Evolutionary conservation across 2,329 filamentous ascomycete species (phyloP).

Genomic region (Hypoxylon sp.): DNA sequence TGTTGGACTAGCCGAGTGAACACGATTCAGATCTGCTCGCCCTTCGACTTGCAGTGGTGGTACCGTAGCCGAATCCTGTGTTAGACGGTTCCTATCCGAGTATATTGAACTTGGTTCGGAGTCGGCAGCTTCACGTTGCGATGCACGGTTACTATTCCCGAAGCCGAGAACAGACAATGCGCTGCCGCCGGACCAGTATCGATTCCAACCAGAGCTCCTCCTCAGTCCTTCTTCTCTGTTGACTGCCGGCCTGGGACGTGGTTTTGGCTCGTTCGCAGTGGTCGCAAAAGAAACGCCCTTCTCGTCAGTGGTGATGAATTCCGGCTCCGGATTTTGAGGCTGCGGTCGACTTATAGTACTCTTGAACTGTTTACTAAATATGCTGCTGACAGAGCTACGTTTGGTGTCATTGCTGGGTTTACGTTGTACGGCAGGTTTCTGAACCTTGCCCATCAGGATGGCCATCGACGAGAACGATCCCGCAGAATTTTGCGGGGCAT

Average conservation of each 20-base stretch:
- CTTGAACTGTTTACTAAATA: slow-evolving; percentile 74
- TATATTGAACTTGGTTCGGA: slow-evolving; percentile 71
- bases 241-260: slow-evolving; percentile 54
- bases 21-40: slow-evolving; percentile 72
- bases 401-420: slow-evolving; percentile 70
- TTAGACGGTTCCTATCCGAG: slow-evolving; percentile 65
- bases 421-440: slow-evolving; percentile 62
- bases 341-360: slow-evolving; percentile 73
- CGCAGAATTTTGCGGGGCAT: slow-evolving; percentile 66
- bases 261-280: slow-evolving; percentile 47
- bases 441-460: slow-evolving; percentile 74
- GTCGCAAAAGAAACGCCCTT: slow-evolving; percentile 44
- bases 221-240: slow-evolving; percentile 61
- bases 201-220: slow-evolving; percentile 80
- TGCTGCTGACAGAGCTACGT: slow-evolving; percentile 64
- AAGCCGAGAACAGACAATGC: slow-evolving; percentile 75
- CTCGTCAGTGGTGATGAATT: slow-evolving; percentile 42
- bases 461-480: slow-evolving; percentile 74
- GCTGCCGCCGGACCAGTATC: slow-evolving; percentile 82
- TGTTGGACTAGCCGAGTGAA: slow-evolving; percentile 77
- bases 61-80: slow-evolving; percentile 76
- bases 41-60: slow-evolving; percentile 77
- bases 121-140: slow-evolving; percentile 63
- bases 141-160: slow-evolving; percentile 58
- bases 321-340: slow-evolving; percentile 58